Percentiles rank a stretch among this genome's conserved stretches.
These are phyloP conservation scores for Fulvia fulva DNA, from an alignment of 2,329 filamentous ascomycete species.

Conservation along the genomic window DNA sequence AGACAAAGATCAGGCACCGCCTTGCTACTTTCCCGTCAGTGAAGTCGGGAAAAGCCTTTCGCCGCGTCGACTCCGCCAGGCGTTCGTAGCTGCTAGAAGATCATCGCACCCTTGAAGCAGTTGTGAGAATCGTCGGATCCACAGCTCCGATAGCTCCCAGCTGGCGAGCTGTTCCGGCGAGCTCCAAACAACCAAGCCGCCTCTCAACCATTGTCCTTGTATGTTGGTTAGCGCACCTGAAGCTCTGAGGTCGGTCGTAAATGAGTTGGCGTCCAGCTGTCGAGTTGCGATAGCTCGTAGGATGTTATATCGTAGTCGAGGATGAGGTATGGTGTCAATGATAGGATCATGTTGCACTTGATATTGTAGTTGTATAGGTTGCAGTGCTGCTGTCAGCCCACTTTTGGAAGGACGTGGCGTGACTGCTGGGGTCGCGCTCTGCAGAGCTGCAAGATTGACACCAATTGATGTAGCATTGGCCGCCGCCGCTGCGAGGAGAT, in stretches of 20 bases:
- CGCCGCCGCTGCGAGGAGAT: constrained; percentile 25
- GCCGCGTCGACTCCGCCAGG: constrained; percentile 37
- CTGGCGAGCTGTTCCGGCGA: constrained; percentile 38
- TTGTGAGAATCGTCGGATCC: constrained; percentile 39
- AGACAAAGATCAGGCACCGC: background rate
- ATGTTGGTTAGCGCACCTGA: constrained; percentile 27
- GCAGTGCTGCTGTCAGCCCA: constrained; percentile 20
- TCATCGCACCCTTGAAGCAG: constrained; percentile 40
- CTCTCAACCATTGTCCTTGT: constrained; percentile 23
- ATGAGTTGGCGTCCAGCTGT: constrained; percentile 24
- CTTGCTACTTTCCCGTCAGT: background rate
- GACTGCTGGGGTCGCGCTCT: constrained; percentile 13
- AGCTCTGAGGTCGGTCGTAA: constrained; percentile 21
- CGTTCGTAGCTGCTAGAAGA: constrained; percentile 38
- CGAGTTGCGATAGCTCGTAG: constrained; percentile 23
- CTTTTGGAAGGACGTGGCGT: constrained; percentile 15
- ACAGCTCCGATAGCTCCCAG: constrained; percentile 44
- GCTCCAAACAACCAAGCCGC: constrained; percentile 38
- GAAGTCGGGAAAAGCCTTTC: constrained; percentile 23
- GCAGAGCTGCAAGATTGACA: constrained; percentile 19
- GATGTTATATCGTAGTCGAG: constrained; percentile 29
- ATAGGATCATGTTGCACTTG: constrained; percentile 29
- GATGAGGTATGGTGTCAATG: constrained; percentile 29
- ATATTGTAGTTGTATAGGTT: constrained; percentile 27
- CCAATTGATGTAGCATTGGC: constrained; percentile 26